Percentiles rank a stretch among this genome's conserved stretches.
These are phyloP conservation scores for Catharanthus roseus DNA, from an alignment of 257 asterid species.

Conservation along the genomic window DNA sequence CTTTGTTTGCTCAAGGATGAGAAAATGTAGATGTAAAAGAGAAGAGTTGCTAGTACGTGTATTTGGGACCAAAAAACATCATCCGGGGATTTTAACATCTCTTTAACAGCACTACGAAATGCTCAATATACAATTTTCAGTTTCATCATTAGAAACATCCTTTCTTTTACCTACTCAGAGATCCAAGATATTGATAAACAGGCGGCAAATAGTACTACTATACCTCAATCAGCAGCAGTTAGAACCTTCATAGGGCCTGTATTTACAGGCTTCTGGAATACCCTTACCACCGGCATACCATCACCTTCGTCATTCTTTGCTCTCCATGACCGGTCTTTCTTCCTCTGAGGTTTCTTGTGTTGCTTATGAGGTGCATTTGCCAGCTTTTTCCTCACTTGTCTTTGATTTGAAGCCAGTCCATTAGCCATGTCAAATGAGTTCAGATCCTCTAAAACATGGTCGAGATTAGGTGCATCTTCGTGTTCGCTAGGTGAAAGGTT, in stretches of 20 bases:
- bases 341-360: constrained; percentile 80
- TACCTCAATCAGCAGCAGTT: neutral
- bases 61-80: no score
- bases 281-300: constrained; percentile 82
- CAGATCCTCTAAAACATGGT: constrained; percentile 62
- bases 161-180: no score
- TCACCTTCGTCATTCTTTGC: constrained; percentile 49
- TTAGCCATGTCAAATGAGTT: constrained; percentile 64
- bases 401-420: constrained; percentile 47
- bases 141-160: no score
- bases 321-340: constrained; percentile 89
- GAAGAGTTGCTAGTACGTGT: no score
- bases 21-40: no score
- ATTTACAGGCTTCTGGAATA: constrained; percentile 58
- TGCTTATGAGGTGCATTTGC: constrained; percentile 58
- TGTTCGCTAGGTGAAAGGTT: constrained; percentile 27
- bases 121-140: no score
- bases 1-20: no score
- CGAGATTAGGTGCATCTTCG: constrained; percentile 32
- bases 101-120: no score
- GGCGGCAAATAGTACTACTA: no score
- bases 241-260: constrained; percentile 45
- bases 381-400: constrained; percentile 30
- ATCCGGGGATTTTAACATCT: no score
- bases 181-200: no score